These are phyloP conservation scores for Pichia insulana DNA, from an alignment of 805 yeast species.

Conservation along the genomic window DNA sequence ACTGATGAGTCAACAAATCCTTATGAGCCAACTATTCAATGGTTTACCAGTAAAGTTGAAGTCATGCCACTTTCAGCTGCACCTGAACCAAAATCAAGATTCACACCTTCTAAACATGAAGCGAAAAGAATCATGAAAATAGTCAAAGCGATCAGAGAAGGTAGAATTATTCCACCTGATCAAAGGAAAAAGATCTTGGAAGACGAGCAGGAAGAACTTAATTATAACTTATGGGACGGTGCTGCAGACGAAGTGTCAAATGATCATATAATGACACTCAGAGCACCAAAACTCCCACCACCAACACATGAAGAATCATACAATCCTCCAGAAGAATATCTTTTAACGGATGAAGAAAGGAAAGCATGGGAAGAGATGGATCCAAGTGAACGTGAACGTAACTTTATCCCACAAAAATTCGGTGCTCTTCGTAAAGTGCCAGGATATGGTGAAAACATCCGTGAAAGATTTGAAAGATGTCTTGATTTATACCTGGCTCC, in stretches of 20 bases:
- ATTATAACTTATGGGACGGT: constrained; percentile 83
- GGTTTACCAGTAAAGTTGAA: constrained; percentile 84
- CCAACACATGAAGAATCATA: constrained; percentile 96
- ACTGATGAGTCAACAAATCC: constrained; percentile 78
- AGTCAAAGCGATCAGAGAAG: constrained; percentile 93
- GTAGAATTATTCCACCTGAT: constrained; percentile 76
- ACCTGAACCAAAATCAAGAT: constrained; percentile 96
- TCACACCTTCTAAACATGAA: constrained; percentile 93
- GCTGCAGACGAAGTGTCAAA: constrained; percentile 38
- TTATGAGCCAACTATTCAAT: constrained; percentile 88
- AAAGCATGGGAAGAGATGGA: constrained; percentile 62
- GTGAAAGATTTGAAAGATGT: constrained; percentile 91
- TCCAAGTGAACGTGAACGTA: constrained; percentile 68
- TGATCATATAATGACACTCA: constrained; percentile 82
- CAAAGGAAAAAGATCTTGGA: constrained; percentile 42
- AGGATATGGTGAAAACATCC: constrained; percentile 74
- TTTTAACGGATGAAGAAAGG: constrained; percentile 69
- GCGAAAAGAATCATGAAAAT: constrained; percentile 95
- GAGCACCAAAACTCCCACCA: constrained; percentile 94
- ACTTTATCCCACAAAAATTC: constrained; percentile 76
- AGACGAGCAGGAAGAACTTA: constrained; percentile 33
- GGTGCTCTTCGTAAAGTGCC: constrained; percentile 84
- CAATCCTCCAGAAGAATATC: constrained; percentile 95
- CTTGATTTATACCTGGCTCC: constrained; percentile 94
- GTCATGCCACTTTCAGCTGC: constrained; percentile 86